Base-by-base conservation (phyloP, 2,329 filamentous ascomycete genomes). In the Ambrosiella xylebori region DNA sequence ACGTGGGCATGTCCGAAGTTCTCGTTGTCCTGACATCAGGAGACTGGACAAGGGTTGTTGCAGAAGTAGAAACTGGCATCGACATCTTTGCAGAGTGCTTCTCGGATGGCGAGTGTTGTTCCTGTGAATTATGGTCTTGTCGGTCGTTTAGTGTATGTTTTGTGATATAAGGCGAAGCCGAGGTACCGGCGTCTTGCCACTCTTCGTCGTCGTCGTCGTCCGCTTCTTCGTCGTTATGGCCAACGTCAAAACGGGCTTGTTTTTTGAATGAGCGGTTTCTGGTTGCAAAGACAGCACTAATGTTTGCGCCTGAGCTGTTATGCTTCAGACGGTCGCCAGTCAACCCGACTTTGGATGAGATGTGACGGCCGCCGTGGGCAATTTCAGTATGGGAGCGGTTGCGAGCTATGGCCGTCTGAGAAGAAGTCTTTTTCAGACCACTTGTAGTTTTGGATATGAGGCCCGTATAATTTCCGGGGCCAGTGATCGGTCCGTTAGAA, bases 161-260 rank as follows among this genome's bases (percentile, higher is more conserved):
- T 12, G 68, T 53, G 19, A 61, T 61, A 61, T 80, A 76, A 3
- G 80, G 80, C 9, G 79, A 82, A 56, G 80, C 80, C 59, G 78
- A 81, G 52, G 74, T 75, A 67, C 79, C 83, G 60, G 80, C 80
- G 68, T 85, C 81, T 47, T 84, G 78, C 81, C 81, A 84, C 70
- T 80, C 80, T 72, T 81, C 79, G 56, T 79, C 75, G 44, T 81
- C 79, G 56, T 79, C 75, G 44, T 67, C 67, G 50, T 71, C 69
- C 35, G 67, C 67, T 47, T 68, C 68, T 6, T 67, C 68, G 53
- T 70, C 47, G 19, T 59, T 45, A 71, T 70, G 73, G 64, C 80
- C 81, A 57, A 84, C 72, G 64, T 82, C 79, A 64, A 84, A 84
- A 65, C 82, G 80, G 38, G 84, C 81, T 62, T 78, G 76, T 35